Evolutionary conservation across 2,329 filamentous ascomycete genomes (phyloP).

Genomic region (Cytospora piceicola): DNA sequence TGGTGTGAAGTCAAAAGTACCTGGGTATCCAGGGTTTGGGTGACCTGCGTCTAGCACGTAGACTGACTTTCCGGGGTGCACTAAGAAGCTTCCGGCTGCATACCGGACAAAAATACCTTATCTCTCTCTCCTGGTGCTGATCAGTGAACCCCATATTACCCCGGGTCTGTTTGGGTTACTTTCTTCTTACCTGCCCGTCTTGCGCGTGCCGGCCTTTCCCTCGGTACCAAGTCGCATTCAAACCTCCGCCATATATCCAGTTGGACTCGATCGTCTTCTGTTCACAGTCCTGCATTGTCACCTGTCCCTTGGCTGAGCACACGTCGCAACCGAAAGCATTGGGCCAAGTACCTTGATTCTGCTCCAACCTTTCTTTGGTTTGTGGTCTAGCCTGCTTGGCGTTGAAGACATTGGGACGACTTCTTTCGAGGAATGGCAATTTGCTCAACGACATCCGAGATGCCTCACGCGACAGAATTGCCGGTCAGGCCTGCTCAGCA

Average conservation of each 20-base stretch:
- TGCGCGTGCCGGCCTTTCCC: neutral
- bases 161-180: constrained; percentile 9
- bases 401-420: constrained; percentile 5
- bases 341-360: neutral
- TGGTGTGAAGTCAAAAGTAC: constrained; percentile 16
- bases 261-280: neutral
- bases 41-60: constrained; percentile 24
- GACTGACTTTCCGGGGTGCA: constrained; percentile 23
- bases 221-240: neutral
- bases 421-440: constrained; percentile 31
- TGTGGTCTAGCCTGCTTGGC: constrained; percentile 9
- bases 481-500: constrained; percentile 42
- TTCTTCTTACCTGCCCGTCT: constrained; percentile 9
- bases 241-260: neutral
- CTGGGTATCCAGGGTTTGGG: constrained; percentile 19
- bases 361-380: constrained; percentile 1
- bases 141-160: constrained; percentile 5
- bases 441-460: constrained; percentile 29
- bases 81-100: constrained; percentile 10
- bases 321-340: neutral
- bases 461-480: constrained; percentile 38
- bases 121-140: constrained; percentile 20
- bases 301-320: neutral
- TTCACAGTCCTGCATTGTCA: neutral
- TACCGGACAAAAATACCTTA: constrained; percentile 26